A percentile compares a stretch with the other conserved stretches of the same genome.
Conservation (phyloP, 306 rosid species). For the Ormosia emarginata region DNA sequence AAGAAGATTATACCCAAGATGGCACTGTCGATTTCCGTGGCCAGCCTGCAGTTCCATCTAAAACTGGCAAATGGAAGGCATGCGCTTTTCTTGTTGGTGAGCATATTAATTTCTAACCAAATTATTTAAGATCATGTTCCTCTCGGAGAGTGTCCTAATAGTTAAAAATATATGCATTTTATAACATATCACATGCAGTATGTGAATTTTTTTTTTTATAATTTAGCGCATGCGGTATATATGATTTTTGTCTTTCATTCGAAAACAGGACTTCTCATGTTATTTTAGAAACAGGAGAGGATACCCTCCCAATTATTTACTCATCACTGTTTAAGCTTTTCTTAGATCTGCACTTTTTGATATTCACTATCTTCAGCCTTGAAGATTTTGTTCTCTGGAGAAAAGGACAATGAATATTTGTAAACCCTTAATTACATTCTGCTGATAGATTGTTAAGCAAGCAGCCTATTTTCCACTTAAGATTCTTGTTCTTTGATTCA, state of each 20-base stretch:
- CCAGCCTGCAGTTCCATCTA: constrained; percentile 65
- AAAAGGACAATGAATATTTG: not conserved
- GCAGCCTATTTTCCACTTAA: not conserved
- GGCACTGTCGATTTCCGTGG: constrained; percentile 84
- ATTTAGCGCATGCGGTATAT: too few species aligned
- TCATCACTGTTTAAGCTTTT: not conserved
- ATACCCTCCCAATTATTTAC: too few species aligned
- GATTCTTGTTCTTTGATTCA: not conserved
- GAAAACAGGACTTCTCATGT: too few species aligned
- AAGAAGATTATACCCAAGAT: constrained; percentile 62
- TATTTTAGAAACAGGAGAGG: too few species aligned
- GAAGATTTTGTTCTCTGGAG: not conserved
- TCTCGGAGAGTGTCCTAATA: too few species aligned
- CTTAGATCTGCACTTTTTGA: not conserved
- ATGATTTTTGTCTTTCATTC: too few species aligned
- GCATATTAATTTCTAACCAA: not conserved
- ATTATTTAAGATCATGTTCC: too few species aligned
- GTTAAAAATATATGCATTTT: too few species aligned
- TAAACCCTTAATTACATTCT: not conserved
- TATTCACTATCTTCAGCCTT: not conserved
- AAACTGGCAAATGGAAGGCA: constrained; percentile 98
- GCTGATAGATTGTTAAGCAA: not conserved
- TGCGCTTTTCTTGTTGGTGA: constrained; percentile 95
- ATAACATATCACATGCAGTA: too few species aligned
- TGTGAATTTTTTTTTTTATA: too few species aligned